Conservation (phyloP, 106 monocot genomes). For the Dendrobium huoshanense region DNA sequence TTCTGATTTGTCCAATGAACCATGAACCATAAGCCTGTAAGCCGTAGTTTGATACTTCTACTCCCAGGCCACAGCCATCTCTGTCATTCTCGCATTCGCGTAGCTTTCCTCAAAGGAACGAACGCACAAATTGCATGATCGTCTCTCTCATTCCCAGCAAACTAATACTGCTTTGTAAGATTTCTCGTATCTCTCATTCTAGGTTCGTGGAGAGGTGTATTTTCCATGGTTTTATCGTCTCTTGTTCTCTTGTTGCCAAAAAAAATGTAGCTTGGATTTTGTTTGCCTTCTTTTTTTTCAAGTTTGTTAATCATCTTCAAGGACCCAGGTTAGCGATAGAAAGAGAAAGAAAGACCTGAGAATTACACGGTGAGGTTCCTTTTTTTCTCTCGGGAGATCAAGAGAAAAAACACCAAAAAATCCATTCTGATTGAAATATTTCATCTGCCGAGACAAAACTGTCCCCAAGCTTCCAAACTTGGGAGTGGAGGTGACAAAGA, state of each 20-base stretch:
- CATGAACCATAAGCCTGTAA: no score
- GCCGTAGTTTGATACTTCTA: no score
- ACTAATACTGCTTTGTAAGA: no score
- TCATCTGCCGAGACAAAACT: background rate
- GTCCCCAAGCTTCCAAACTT: background rate
- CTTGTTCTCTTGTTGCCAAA: background rate
- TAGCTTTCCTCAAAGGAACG: no score
- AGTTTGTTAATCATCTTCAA: background rate
- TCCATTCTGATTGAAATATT: background rate
- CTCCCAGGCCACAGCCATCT: no score
- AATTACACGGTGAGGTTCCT: background rate
- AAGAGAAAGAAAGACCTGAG: background rate
- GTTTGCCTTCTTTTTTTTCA: background rate
- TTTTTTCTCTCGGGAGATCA: background rate
- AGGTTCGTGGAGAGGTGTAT: background rate
- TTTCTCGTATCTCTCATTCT: background rate
- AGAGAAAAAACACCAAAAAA: background rate
- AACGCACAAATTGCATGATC: no score
- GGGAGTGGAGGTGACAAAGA: no score
- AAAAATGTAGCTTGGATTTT: background rate
- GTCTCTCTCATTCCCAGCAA: no score
- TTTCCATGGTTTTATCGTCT: conserved; percentile 10
- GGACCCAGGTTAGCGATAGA: background rate
- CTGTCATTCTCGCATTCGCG: no score
- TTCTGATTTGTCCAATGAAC: no score